Percentiles rank a stretch among this genome's conserved stretches.
phyloP scores from a whole-genome alignment of 139 green algal genomes.

The Asterochloris sp. region DNA sequence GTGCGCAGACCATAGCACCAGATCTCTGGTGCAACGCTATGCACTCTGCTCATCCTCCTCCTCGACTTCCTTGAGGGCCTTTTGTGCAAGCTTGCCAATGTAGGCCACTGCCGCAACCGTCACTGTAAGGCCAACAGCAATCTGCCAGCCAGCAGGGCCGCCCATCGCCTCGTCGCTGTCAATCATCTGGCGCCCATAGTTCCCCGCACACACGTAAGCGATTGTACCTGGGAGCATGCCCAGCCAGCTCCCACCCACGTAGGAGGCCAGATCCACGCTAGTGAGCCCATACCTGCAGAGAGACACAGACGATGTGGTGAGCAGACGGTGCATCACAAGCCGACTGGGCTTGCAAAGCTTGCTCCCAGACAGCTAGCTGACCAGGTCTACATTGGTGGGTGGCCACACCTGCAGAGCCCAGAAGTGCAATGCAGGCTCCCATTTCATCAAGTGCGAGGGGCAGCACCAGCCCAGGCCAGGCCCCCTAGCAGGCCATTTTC shows the following conservation, averaged over 20 bases:
- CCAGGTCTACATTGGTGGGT: too few species aligned
- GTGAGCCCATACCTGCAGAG: conserved; percentile 74
- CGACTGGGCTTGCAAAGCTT: background rate
- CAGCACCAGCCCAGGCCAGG: too few species aligned
- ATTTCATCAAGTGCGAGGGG: too few species aligned
- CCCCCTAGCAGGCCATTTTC: background rate
- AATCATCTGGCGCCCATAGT: conserved; percentile 54
- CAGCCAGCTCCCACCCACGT: conserved; percentile 77
- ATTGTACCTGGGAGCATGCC: conserved; percentile 95
- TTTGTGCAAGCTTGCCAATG: conserved; percentile 63
- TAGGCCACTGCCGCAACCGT: conserved; percentile 61
- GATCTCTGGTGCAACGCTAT: too few species aligned
- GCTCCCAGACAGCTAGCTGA: background rate
- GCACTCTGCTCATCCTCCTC: conserved; percentile 7
- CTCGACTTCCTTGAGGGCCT: conserved; percentile 61
- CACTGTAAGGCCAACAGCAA: conserved; percentile 54
- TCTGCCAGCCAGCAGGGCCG: conserved; percentile 31
- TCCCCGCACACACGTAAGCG: conserved; percentile 67
- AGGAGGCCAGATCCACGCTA: conserved; percentile 73
- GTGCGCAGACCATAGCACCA: too few species aligned
- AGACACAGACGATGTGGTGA: background rate
- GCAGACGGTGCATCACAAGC: too few species aligned
- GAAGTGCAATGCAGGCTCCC: too few species aligned
- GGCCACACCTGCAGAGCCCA: too few species aligned
- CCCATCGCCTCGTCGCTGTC: conserved; percentile 36